Evolutionary conservation across 805 yeast genomes (phyloP), one percentile per base, ranked within the genome.

Genomic region (Sporopachydermia quercuum): DNA sequence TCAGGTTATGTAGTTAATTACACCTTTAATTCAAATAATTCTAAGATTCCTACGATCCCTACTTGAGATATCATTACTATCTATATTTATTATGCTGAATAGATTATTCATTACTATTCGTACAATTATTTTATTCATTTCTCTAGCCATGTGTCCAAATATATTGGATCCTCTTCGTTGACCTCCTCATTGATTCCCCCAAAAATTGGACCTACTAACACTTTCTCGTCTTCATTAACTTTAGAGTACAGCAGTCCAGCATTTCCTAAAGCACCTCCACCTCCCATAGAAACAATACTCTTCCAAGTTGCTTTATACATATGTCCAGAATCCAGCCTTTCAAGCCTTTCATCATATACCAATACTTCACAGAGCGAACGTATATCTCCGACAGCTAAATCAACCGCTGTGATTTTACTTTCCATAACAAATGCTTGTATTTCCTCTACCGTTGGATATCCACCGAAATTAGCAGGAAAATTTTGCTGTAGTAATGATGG

Each of bases 301-400:
- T 78, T 85, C 76, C 89, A 78, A 1, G 95, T 80, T 0, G 93
- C 91, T 49, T 70, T 74, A 57, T 79, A 89, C 36, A 76, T 70
- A 46, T 77, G 71, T 2, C 64, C 76, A 18, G 71, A 63, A 35
- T 67, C 66, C 2, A 75, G 64, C 41, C 68, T 63, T 53, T 86
- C 96, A 39, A 91, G 55, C 55, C 78, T 81, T 50, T 86, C 95
- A 51, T 91, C 98, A 56, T 69, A 84, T 1, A 80, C 75, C 37
- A 91, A 61, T 13, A 91, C 96, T 46, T 86, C 93, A 56, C 96
- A 85, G 16, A 91, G 62, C 0, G 93, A 66, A 42, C 86, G 66
- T 37, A 91, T 77, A 54, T 91, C 94, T 30, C 71, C 65, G 15
- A 72, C 63, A 2, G 75, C 74, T 43, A 91, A 67, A 39, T 87